A percentile compares a stretch with the other conserved stretches of the same genome.
Conservation (phyloP, 306 rosid species). For the Cicer pinnatifidum region DNA sequence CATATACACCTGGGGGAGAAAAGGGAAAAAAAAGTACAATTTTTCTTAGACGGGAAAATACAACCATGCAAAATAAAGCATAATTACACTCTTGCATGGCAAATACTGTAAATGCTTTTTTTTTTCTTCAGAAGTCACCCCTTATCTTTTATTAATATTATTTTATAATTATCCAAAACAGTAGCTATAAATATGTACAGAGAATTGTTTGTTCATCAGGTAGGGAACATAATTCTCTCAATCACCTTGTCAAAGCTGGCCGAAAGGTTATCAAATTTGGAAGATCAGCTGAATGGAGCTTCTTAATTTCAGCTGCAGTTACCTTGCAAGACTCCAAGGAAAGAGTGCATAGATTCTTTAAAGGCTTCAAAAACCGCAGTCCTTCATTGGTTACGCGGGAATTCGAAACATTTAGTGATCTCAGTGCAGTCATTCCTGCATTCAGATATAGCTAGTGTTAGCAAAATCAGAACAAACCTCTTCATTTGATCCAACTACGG, state of each 20-base stretch:
- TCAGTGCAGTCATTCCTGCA: constrained; percentile 80
- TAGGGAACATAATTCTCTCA: constrained; percentile 27
- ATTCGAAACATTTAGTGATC: constrained; percentile 76
- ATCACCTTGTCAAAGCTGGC: constrained; percentile 60
- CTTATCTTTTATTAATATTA: background rate
- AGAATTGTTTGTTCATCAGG: constrained; percentile 33
- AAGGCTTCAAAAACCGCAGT: constrained; percentile 68
- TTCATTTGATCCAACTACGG: constrained; percentile 19
- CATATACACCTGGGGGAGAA: constrained; percentile 19
- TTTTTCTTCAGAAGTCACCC: background rate
- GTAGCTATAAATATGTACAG: constrained; percentile 48
- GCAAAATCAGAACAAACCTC: constrained; percentile 10
- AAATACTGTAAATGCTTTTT: constrained; percentile 35
- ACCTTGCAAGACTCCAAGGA: constrained; percentile 90
- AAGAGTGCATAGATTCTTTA: constrained; percentile 77
- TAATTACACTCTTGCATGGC: constrained; percentile 42
- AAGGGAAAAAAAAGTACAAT: constrained; percentile 7
- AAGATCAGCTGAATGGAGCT: constrained; percentile 76
- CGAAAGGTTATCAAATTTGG: constrained; percentile 85
- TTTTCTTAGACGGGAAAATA: constrained; percentile 15
- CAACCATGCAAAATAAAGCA: constrained; percentile 28
- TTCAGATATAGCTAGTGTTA: constrained; percentile 34
- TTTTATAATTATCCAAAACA: constrained; percentile 36
- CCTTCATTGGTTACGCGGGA: constrained; percentile 79
- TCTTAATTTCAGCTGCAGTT: constrained; percentile 71